phyloP scores from a whole-genome alignment of 768 basidiomycete genomes.

The Dioszegia crocea region DNA sequence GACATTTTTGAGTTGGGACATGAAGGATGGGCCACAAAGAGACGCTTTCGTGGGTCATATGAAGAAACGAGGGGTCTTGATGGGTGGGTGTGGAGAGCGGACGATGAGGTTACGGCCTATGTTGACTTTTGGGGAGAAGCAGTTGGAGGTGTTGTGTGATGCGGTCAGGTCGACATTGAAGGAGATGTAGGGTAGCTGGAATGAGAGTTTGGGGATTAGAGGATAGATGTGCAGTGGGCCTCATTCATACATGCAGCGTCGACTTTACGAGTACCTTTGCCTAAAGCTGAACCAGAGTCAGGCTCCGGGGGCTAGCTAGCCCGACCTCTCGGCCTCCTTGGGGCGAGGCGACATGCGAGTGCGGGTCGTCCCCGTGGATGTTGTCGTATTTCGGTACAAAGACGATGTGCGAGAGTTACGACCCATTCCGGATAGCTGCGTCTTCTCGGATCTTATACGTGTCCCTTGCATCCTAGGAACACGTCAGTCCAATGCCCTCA shows the following conservation, averaged over 20 bases:
- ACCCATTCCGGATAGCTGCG: background rate
- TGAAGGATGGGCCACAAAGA: constrained; percentile 29
- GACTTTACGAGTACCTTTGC: too few species aligned
- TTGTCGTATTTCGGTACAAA: too few species aligned
- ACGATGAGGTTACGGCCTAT: constrained; percentile 47
- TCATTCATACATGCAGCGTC: too few species aligned
- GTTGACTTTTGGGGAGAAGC: constrained; percentile 49
- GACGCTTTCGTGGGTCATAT: constrained; percentile 47
- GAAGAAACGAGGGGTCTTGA: constrained; percentile 48
- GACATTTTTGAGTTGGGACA: constrained; percentile 52
- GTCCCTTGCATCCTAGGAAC: background rate
- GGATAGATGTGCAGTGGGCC: too few species aligned
- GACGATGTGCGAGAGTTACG: too few species aligned
- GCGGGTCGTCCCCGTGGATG: too few species aligned
- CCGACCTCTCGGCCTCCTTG: too few species aligned
- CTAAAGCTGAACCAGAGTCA: too few species aligned
- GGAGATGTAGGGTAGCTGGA: background rate
- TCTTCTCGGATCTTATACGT: background rate
- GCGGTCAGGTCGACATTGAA: background rate
- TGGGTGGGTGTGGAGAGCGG: constrained; percentile 47
- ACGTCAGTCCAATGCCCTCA: background rate
- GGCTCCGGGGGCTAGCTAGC: too few species aligned
- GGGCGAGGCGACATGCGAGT: too few species aligned
- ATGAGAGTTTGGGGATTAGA: too few species aligned
- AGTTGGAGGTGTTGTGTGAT: constrained; percentile 24